Percentiles rank a stretch among this genome's conserved stretches.
Evolutionary conservation across 345 rosid genomes (phyloP).

Genomic region (Cardamine occulta): DNA sequence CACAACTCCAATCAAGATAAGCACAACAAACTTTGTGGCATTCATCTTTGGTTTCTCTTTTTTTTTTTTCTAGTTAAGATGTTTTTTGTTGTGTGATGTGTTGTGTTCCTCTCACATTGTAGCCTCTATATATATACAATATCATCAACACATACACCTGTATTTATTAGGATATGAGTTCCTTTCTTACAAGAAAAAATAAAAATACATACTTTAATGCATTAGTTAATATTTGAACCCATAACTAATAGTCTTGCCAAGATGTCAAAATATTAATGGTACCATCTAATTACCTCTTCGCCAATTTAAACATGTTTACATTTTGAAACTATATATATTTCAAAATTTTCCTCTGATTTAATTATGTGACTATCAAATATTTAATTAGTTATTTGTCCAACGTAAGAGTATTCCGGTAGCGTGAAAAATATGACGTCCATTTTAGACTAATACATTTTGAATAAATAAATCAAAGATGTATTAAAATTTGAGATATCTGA

Average conservation of each 20-base stretch:
- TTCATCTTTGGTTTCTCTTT: conserved; percentile 12
- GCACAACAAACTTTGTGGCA: conserved; percentile 7
- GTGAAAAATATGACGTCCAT: not conserved
- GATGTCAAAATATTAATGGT: not conserved
- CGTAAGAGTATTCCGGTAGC: not conserved
- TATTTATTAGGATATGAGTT: not conserved
- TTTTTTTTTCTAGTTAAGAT: not conserved
- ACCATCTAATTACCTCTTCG: not conserved
- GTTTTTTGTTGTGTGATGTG: not conserved
- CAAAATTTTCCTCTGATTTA: not conserved
- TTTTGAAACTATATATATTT: not conserved
- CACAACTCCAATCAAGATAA: conserved; percentile 20
- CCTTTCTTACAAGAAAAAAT: not conserved
- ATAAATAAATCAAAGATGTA: too few species aligned
- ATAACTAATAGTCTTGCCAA: conserved; percentile 8
- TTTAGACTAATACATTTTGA: not conserved
- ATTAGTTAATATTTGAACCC: not conserved
- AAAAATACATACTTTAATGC: not conserved
- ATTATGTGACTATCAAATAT: not conserved
- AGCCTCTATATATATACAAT: not conserved
- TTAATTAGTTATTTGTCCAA: not conserved
- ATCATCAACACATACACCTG: not conserved
- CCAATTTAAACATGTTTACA: not conserved
- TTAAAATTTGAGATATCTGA: not conserved
- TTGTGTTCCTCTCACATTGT: not conserved